Evolutionary conservation across 1,284 basidiomycete genomes (phyloP), one percentile per base, ranked within the genome.

Genomic region (Ceratorhiza oryzae-sativae): DNA sequence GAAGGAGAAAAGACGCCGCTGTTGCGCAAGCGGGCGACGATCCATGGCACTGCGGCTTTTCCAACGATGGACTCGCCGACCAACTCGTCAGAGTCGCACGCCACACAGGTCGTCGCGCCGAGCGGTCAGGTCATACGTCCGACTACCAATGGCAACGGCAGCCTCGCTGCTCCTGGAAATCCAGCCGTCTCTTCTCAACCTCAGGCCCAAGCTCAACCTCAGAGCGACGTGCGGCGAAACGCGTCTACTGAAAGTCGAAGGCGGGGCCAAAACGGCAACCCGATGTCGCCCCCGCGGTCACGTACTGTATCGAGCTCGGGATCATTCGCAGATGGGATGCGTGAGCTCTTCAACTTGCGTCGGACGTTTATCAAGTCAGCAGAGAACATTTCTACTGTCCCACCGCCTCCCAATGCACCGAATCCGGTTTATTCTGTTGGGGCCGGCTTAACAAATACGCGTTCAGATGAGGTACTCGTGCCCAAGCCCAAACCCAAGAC

Each of bases 11-110:
- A 56, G 53, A 68, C 65, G 39, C 51, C 65, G 65, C 55, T 68
- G 65, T 53, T 56, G 65, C 65, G 65, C 51, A 68, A 68, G 53
- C 65, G 65, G 10, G 65, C 65, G 39, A 58, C 65, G 53, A 68
- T 68, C 51, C 65, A 68, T 46, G 65, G 65, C n/a, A 51, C 65
- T 51, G 58, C 45, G 15, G 23, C 51, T 3, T 68, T 68, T 32
- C 65, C 65, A 2, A 53, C 39, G 9, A 68, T 58, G 65, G 59
- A 30, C n/a, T 41, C 65, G 53, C 65, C 65, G 23, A 68, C 27
- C 25, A 51, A 51, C 25, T 20, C 59, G 23, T 9, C 36, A 23
- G 65, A 68, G 65, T 23, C 51, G 9, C 45, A 53, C n/a, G 56
- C 56, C 20, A 46, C 51, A 15, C 45, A 67, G 48, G 36, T 67